Conservation (phyloP, 177 flowering plant genomes). For the Vitis hybrid region DNA sequence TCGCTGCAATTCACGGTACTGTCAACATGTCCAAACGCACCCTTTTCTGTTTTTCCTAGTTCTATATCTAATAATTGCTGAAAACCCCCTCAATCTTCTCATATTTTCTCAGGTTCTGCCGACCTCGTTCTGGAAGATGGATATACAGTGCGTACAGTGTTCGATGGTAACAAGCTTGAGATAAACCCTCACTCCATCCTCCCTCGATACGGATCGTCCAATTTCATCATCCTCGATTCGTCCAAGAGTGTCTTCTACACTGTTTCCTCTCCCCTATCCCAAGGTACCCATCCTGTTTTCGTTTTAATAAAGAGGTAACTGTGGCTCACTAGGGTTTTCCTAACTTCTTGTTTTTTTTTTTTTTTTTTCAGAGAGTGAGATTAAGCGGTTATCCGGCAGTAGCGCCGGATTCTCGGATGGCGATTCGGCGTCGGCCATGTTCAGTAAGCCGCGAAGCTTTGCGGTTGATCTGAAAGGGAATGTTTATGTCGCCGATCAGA, state of each 20-base stretch:
- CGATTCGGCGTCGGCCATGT: constrained; percentile 42
- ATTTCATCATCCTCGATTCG: constrained; percentile 63
- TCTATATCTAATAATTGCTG: neutral
- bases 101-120: constrained; percentile 19
- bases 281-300: constrained; percentile 28
- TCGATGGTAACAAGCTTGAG: constrained; percentile 56
- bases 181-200: constrained; percentile 54
- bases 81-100: neutral
- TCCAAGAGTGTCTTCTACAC: constrained; percentile 50
- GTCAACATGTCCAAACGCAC: neutral
- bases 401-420: constrained; percentile 63
- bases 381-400: constrained; percentile 49
- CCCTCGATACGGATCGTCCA: constrained; percentile 35
- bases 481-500: constrained; percentile 72
- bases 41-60: neutral
- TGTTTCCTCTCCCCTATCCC: constrained; percentile 41
- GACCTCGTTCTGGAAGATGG: constrained; percentile 56
- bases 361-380: constrained; percentile 39
- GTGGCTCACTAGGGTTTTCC: neutral
- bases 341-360: neutral
- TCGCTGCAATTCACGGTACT: neutral
- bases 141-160: constrained; percentile 60
- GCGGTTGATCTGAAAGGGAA: constrained; percentile 70
- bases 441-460: constrained; percentile 58
- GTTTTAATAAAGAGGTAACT: neutral